Evolutionary conservation across 257 asterid genomes (phyloP), one percentile per base, ranked within the genome.

Genomic region (Marsdenia floribunda): DNA sequence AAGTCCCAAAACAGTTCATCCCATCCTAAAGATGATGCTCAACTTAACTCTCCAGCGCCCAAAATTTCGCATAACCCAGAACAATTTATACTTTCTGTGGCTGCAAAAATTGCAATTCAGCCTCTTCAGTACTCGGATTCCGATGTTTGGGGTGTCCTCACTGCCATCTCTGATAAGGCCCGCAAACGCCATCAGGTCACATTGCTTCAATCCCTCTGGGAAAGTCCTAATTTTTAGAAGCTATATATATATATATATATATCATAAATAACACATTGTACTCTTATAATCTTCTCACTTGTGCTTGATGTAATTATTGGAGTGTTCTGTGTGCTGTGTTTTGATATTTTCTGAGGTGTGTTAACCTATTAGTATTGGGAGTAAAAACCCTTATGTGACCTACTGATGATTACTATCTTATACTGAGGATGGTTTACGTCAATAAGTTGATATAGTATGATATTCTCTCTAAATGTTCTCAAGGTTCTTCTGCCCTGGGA

Each of bases 121-220:
- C 93, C 97, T 76, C 86, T 92, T 75, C 96, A 89, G 73, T 79
- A 76, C 70, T 83, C 96, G 72, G 98, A 89, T 83, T 94, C 96
- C 29, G 77, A 83, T 59, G 99, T 95, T 59, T 95, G 99, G 99
- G 99, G 97, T 29, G 94, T 89, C 73, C 96, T 95, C 83, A 95
- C 99, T 0, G 99, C 99, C 54, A 95, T 95, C 64, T 90, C 98
- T 40, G 95, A 89, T 49, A 83, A 87, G 77, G 96, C 98, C 54
- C 94, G 98, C 58, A 89, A 90, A 80, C 97, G 98, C 73, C 85
- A 78, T 44, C 91, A 91, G 98, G 98, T 92, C 37, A 14, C 1
- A 4, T 46, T 54, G 58, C 37, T 3, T 61, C 61, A 2, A 11
- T 42, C 4, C n/a, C 65, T 78, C 58, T 10, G 13, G 21, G 16